Evolutionary conservation across 495 filamentous ascomycete genomes (phyloP).

Genomic region (Talaromyces adpressus): DNA sequence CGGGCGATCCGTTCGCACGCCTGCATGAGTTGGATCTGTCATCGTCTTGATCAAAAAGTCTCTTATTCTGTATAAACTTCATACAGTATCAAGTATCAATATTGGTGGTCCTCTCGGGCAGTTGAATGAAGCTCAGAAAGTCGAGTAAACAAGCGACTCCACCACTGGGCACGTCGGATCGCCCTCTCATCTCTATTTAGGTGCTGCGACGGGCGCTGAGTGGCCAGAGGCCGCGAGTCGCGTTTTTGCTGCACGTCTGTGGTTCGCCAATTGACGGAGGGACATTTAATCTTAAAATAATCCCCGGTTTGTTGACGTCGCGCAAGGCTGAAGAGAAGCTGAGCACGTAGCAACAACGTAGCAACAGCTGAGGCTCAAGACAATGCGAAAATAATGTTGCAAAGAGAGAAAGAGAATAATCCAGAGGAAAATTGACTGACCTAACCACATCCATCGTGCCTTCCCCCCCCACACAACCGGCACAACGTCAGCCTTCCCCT

Average conservation of each 20-base stretch:
- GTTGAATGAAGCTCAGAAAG: neutral
- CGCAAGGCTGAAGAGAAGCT: neutral
- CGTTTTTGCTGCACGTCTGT: neutral
- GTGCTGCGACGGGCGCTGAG: neutral
- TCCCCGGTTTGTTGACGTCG: neutral
- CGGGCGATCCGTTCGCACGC: neutral
- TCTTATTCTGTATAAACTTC: neutral
- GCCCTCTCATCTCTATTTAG: neutral
- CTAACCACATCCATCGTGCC: neutral
- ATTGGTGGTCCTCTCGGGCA: neutral
- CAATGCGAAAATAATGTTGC: neutral
- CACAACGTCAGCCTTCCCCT: neutral
- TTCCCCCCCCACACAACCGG: neutral
- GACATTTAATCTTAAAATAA: conserved; percentile 5
- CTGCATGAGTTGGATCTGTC: neutral
- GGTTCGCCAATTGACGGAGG: conserved; percentile 10
- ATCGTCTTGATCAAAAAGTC: neutral
- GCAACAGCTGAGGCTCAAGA: neutral
- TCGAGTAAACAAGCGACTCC: neutral
- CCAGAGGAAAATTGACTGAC: neutral
- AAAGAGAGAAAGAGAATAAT: neutral
- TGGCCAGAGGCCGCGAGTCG: neutral
- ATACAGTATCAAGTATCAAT: neutral
- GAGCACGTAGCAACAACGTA: neutral
- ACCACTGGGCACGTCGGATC: neutral